phyloP scores from a whole-genome alignment of 768 basidiomycete genomes.

The Cyclocybe cylindracea region DNA sequence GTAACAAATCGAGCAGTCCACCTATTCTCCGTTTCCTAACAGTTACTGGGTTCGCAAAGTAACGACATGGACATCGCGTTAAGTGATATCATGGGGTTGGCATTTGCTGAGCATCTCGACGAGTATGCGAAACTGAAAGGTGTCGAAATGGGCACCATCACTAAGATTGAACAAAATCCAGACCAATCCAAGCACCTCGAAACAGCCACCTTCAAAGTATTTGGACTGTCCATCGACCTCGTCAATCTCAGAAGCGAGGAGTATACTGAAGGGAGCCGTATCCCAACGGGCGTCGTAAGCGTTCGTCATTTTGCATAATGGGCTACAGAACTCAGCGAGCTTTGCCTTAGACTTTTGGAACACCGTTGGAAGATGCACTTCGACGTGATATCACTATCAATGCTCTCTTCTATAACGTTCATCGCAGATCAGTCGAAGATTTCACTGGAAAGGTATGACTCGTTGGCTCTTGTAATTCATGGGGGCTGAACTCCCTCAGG shows the following conservation, averaged over 20 bases:
- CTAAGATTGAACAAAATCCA: constrained; percentile 90
- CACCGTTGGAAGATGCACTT: constrained; percentile 87
- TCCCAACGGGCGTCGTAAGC: constrained; percentile 85
- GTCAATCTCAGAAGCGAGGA: constrained; percentile 93
- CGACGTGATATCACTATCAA: constrained; percentile 96
- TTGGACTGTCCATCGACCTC: constrained; percentile 86
- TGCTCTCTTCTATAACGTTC: constrained; percentile 93
- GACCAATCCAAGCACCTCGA: constrained; percentile 98
- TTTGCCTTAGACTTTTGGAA: constrained; percentile 75
- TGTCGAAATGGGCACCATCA: constrained; percentile 58
- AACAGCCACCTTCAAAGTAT: constrained; percentile 82
- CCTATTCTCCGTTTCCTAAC: constrained; percentile 2
- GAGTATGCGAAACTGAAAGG: constrained; percentile 56
- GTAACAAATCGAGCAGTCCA: not conserved
- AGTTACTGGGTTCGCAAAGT: constrained; percentile 82
- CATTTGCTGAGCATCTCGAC: constrained; percentile 82
- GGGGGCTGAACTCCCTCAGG: constrained; percentile 43
- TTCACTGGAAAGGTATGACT: constrained; percentile 68
- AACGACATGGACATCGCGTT: constrained; percentile 95
- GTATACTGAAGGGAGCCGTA: constrained; percentile 85
- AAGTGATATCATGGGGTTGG: constrained; percentile 83
- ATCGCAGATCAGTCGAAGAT: constrained; percentile 84
- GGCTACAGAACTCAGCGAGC: not conserved
- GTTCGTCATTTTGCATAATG: not conserved
- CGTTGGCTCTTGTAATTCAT: not conserved